phyloP scores from a whole-genome alignment of 306 rosid species.

The Hippophae rhamnoides region DNA sequence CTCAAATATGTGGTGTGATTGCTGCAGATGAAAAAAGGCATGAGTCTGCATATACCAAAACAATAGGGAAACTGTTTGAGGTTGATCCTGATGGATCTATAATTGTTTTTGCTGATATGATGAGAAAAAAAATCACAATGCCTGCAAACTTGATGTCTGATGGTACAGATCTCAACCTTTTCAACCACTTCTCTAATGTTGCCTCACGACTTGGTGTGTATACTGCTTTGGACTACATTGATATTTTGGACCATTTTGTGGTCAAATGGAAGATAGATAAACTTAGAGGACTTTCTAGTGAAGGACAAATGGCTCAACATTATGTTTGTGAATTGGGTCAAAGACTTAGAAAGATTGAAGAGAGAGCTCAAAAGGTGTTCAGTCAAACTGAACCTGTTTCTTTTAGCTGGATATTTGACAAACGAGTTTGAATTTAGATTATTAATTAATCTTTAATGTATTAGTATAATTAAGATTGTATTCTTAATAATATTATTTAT shows the following conservation, averaged over 20 bases:
- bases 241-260: not conserved
- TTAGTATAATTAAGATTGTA: too few species aligned
- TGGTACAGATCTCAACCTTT: not conserved
- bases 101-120: not conserved
- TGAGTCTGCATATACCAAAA: not conserved
- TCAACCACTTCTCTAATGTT: not conserved
- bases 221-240: not conserved
- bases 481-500: too few species aligned
- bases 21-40: not conserved
- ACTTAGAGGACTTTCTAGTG: not conserved
- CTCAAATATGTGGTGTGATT: not conserved
- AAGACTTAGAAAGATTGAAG: not conserved
- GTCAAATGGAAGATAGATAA: not conserved
- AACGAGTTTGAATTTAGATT: not conserved
- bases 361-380: not conserved
- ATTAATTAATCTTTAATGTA: too few species aligned
- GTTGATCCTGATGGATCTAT: not conserved
- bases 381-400: not conserved
- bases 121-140: not conserved
- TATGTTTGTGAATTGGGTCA: constrained; percentile 1
- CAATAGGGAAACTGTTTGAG: not conserved
- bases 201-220: not conserved
- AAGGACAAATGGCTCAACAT: not conserved
- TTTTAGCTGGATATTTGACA: not conserved
- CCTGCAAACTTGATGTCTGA: not conserved